phyloP scores from a whole-genome alignment of 2,329 filamentous ascomycete genomes.

The Colletotrichum magnum region DNA sequence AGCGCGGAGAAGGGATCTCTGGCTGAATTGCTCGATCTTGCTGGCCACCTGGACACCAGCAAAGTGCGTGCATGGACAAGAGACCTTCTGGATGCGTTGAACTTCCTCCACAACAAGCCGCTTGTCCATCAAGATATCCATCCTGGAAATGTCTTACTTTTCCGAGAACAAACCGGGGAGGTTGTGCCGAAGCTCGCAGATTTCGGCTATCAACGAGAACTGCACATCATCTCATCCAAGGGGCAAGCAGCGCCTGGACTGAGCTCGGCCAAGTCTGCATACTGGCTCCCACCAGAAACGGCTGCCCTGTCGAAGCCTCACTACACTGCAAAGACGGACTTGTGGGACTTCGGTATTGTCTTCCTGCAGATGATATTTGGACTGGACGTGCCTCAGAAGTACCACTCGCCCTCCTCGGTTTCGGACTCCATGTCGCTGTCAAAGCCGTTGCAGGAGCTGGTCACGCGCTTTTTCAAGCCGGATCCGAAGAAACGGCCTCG shows the following conservation, averaged over 20 bases:
- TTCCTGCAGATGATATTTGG: conserved; percentile 97
- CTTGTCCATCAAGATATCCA: conserved; percentile 89
- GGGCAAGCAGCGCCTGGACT: conserved; percentile 66
- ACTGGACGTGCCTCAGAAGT: conserved; percentile 79
- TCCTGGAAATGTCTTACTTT: conserved; percentile 83
- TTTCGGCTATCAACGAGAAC: conserved; percentile 76
- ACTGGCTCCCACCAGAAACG: conserved; percentile 88
- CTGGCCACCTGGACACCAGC: conserved; percentile 79
- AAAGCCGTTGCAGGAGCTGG: conserved; percentile 81
- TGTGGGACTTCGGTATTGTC: conserved; percentile 95
- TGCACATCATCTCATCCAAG: conserved; percentile 73
- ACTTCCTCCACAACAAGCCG: conserved; percentile 88
- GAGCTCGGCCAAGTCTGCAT: conserved; percentile 78
- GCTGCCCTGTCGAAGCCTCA: conserved; percentile 72
- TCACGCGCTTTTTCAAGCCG: conserved; percentile 86
- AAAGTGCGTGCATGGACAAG: conserved; percentile 92
- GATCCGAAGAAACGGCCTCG: conserved; percentile 88
- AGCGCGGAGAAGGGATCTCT: conserved; percentile 87
- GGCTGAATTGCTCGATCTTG: conserved; percentile 84
- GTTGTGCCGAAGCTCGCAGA: conserved; percentile 83
- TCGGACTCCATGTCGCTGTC: conserved; percentile 81
- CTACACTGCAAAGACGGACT: conserved; percentile 84
- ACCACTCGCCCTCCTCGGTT: conserved; percentile 82
- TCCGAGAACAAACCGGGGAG: conserved; percentile 76
- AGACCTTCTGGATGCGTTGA: conserved; percentile 89